A percentile compares a stretch with the other conserved stretches of the same genome.
Evolutionary conservation across 2,329 filamentous ascomycete genomes (phyloP).

Genomic region (Plenodomus lindquistii): DNA sequence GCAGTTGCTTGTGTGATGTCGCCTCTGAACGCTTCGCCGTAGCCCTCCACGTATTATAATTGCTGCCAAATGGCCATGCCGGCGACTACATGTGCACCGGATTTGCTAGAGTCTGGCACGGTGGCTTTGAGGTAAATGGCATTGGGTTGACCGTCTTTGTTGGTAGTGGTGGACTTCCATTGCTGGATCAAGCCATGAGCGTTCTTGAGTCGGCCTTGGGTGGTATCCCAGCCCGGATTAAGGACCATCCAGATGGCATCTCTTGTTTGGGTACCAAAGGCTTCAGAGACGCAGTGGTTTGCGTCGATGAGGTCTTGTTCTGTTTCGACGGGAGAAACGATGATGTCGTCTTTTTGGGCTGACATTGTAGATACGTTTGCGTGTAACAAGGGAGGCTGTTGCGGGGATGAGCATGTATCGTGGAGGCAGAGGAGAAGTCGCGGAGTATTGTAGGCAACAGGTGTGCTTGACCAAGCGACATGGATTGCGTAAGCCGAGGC

Average conservation of each 20-base stretch:
- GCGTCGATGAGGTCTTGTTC: slow-evolving; percentile 29
- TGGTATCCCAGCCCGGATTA: slow-evolving; percentile 61
- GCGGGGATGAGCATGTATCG: too few species aligned
- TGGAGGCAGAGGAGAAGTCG: not conserved
- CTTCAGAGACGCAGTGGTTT: slow-evolving; percentile 41
- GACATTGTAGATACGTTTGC: slow-evolving; percentile 11
- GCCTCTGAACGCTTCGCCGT: slow-evolving; percentile 47
- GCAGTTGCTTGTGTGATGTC: slow-evolving; percentile 22
- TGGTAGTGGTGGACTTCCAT: slow-evolving; percentile 47
- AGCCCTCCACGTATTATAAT: slow-evolving; percentile 53
- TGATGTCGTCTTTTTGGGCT: slow-evolving; percentile 11
- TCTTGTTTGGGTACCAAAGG: slow-evolving; percentile 56
- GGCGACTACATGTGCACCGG: slow-evolving; percentile 44
- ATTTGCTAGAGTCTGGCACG: slow-evolving; percentile 38
- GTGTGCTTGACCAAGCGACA: not conserved
- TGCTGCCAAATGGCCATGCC: slow-evolving; percentile 62
- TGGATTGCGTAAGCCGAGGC: slow-evolving; percentile 2
- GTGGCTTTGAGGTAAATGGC: slow-evolving; percentile 61
- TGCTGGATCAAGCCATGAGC: slow-evolving; percentile 48
- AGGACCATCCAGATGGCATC: slow-evolving; percentile 58
- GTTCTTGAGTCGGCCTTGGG: slow-evolving; percentile 47
- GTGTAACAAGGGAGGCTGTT: not conserved
- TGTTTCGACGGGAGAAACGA: slow-evolving; percentile 22
- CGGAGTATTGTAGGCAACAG: not conserved
- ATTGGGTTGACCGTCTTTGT: slow-evolving; percentile 53